These are phyloP conservation scores for Stagonosporopsis tanaceti DNA, from an alignment of 2,329 filamentous ascomycete species.

Conservation along the genomic window DNA sequence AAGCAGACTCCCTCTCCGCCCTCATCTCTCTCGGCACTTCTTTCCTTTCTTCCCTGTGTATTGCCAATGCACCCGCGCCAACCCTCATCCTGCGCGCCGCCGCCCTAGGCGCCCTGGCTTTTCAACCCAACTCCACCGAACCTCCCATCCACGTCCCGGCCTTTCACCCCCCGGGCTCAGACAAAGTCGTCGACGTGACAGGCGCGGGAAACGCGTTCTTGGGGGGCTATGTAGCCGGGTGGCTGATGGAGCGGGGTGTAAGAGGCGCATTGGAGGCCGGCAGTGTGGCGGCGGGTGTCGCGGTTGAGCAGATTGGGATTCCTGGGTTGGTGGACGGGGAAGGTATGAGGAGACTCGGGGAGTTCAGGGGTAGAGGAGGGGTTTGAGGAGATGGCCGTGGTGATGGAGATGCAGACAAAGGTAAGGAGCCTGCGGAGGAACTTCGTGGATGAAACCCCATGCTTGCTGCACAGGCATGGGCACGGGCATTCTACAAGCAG, in stretches of 20 bases:
- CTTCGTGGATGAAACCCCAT: too few species aligned
- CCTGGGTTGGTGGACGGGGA: conserved; percentile 2
- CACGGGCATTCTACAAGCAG: too few species aligned
- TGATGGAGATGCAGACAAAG: neutral
- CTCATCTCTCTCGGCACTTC: conserved; percentile 3
- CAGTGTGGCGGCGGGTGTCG: conserved; percentile 33
- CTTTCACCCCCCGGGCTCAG: conserved; percentile 13
- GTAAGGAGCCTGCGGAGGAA: neutral
- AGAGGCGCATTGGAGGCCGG: conserved; percentile 23
- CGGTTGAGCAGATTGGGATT: conserved; percentile 35
- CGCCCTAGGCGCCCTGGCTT: conserved; percentile 16
- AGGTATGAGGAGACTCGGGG: neutral
- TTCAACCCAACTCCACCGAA: neutral
- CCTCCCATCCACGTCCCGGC: conserved; percentile 22
- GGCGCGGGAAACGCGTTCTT: conserved; percentile 38
- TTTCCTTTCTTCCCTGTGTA: neutral
- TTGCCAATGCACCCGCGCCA: conserved; percentile 1
- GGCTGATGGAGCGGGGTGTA: conserved; percentile 7
- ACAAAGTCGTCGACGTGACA: conserved; percentile 29
- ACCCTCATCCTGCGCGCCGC: conserved; percentile 24
- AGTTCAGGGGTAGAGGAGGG: neutral
- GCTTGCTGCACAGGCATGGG: too few species aligned
- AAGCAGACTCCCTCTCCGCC: neutral
- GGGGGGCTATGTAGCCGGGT: conserved; percentile 30
- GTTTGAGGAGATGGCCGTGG: neutral